These are phyloP conservation scores for Neurospora discreta DNA, from an alignment of 495 filamentous ascomycete species.

Conservation along the genomic window DNA sequence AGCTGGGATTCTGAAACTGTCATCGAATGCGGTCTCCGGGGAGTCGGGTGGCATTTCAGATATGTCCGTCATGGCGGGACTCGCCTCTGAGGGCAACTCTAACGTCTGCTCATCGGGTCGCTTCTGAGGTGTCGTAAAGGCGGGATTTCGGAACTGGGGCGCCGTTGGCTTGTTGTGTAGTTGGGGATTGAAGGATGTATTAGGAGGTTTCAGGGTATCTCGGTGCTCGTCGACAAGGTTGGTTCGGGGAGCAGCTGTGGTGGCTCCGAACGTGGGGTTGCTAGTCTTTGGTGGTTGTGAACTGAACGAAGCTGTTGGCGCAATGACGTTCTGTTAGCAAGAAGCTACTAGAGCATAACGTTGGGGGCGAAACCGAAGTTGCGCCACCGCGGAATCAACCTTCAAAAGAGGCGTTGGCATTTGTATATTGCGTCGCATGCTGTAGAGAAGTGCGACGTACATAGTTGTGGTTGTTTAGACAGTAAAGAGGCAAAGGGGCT, in stretches of 20 bases:
- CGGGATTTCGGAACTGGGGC: constrained; percentile 50
- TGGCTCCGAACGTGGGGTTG: not conserved
- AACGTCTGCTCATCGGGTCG: constrained; percentile 49
- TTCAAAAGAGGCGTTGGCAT: not conserved
- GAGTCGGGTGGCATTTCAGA: constrained; percentile 49
- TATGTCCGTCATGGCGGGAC: constrained; percentile 53
- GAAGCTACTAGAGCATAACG: not conserved
- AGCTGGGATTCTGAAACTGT: constrained; percentile 16
- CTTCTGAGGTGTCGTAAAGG: constrained; percentile 74
- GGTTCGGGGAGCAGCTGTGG: not conserved
- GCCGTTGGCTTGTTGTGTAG: constrained; percentile 25
- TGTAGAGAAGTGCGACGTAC: constrained; percentile 9
- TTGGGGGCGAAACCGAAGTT: not conserved
- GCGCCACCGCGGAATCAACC: not conserved
- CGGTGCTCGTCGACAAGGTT: not conserved
- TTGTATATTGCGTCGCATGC: not conserved
- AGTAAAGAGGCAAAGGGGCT: constrained; percentile 33
- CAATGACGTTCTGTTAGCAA: not conserved
- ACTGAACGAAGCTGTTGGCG: not conserved
- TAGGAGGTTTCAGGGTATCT: constrained; percentile 11
- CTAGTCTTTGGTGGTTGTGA: not conserved
- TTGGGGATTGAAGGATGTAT: constrained; percentile 24
- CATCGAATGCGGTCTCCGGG: constrained; percentile 24
- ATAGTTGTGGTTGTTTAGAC: constrained; percentile 8
- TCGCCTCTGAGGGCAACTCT: constrained; percentile 68